Evolutionary conservation across 345 rosid species (phyloP).

Genomic region (Salix exigua): DNA sequence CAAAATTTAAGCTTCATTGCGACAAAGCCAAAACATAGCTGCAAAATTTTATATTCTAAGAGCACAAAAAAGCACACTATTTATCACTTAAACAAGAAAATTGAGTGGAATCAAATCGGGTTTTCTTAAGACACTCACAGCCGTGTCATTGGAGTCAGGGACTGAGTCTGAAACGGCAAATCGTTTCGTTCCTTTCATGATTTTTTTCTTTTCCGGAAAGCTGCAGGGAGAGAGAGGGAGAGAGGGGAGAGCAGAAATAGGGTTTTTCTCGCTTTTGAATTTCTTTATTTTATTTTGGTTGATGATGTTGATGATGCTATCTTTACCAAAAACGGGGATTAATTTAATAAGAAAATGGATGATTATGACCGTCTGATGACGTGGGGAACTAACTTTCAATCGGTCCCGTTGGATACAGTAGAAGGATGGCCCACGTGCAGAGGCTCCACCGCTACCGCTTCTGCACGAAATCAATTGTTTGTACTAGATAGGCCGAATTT

Average conservation of each 20-base stretch:
- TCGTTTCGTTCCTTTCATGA: constrained; percentile 71
- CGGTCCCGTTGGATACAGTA: constrained; percentile 17
- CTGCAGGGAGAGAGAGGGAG: background rate
- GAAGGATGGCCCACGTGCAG: constrained; percentile 21
- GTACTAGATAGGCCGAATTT: too few relatives aligned
- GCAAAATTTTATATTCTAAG: background rate
- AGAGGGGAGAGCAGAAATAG: background rate
- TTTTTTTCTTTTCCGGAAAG: constrained; percentile 5
- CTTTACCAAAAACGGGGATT: background rate
- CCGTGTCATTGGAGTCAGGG: constrained; percentile 45
- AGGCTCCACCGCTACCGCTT: background rate
- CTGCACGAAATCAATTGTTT: background rate
- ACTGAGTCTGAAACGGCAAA: constrained; percentile 49
- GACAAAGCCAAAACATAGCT: background rate
- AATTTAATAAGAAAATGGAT: constrained; percentile 3
- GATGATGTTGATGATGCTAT: background rate
- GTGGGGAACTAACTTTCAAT: constrained; percentile 40
- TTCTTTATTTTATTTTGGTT: background rate
- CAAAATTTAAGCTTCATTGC: background rate
- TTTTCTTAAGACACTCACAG: constrained; percentile 49
- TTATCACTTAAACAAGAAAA: background rate
- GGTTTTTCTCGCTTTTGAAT: background rate
- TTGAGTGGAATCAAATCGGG: constrained; percentile 6
- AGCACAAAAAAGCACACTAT: background rate
- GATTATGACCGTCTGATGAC: constrained; percentile 35